Conservation (phyloP, 2,329 filamentous ascomycete species). For the Sporothrix brunneoviolacea region DNA sequence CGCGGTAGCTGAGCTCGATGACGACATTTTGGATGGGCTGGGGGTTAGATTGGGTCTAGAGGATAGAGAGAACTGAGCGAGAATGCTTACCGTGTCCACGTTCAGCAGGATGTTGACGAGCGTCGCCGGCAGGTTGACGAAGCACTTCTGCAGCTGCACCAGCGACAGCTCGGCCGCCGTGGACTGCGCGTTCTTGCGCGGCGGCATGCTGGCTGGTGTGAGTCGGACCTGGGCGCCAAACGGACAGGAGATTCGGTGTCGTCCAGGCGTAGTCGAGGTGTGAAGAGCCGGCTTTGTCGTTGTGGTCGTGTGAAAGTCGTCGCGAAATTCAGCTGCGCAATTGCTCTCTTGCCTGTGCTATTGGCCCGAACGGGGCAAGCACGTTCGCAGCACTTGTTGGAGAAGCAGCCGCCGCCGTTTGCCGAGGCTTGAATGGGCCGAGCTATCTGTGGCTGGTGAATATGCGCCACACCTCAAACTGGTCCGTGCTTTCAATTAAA, state of each 20-base stretch:
- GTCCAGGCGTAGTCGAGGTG: not conserved
- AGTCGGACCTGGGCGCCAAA: not conserved
- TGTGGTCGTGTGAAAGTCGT: not conserved
- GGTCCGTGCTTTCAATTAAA: slow-evolving; percentile 20
- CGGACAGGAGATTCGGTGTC: not conserved
- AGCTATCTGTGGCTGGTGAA: slow-evolving; percentile 11
- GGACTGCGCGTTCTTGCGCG: slow-evolving; percentile 50
- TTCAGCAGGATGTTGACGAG: slow-evolving; percentile 81
- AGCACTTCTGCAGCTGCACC: slow-evolving; percentile 83
- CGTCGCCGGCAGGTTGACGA: slow-evolving; percentile 84
- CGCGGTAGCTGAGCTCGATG: slow-evolving; percentile 78
- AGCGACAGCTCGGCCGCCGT: slow-evolving; percentile 78
- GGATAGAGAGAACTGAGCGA: slow-evolving; percentile 6
- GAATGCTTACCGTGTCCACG: slow-evolving; percentile 69
- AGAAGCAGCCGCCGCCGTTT: not conserved
- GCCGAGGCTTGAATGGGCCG: slow-evolving; percentile 13
- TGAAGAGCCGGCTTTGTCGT: too few species aligned
- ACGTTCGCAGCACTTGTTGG: slow-evolving; percentile 9
- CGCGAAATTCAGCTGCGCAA: slow-evolving; percentile 1
- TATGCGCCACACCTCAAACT: slow-evolving; percentile 1
- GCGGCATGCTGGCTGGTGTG: slow-evolving; percentile 32
- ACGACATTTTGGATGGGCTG: slow-evolving; percentile 93
- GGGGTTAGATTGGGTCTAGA: not conserved
- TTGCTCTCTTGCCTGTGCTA: slow-evolving; percentile 3
- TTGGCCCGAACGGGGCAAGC: slow-evolving; percentile 13